Evolutionary conservation across 179 eudicot genomes (phyloP), one percentile per base, ranked within the genome.

Genomic region (Beta lomatogona): DNA sequence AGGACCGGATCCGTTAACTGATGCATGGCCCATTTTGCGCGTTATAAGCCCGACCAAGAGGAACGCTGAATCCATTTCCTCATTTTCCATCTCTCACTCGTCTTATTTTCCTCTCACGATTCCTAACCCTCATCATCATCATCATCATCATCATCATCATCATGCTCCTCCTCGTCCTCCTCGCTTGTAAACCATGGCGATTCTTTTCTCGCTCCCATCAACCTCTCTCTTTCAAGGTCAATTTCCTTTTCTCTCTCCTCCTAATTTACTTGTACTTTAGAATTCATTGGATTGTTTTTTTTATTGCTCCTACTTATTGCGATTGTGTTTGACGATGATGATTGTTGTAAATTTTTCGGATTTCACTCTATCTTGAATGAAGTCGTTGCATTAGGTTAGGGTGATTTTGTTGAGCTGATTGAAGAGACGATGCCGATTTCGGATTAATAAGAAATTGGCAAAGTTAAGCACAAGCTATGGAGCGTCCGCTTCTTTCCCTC

Each of bases 161-260:
- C 79, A 83, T 91, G 89, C 70, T 92, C 74, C 16, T 92, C 68
- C 82, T 92, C 75, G 21, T 89, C 81, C 46, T 89, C 80, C 77
- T 93, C 76, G 90, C 91, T 77, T 94, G 91, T 81, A 94, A 91
- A 83, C 98, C 98, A 84, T 94, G 98, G 97, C 96, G 97, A 67
- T 82, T 85, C 66, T 85, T 94, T 79, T 82, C 84, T 68, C 83
- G 85, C 74, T 81, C 80, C 72, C 71, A 83, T 18, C 87, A 79
- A 64, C 28, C 84, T 57, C 91, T 85, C 75, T 71, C 90, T 60
- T 79, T 86, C 85, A 95, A 91, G 92, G 90, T 93, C 80, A 41
- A 25, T 61, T 70, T 78, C 45, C 58, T 22, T 73, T 66, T 13
- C 13, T 72, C 48, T 54, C 0, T 50, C 60, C 77, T 9, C 54